phyloP scores from a whole-genome alignment of 768 basidiomycete species.

The Amylocystis lapponica region DNA sequence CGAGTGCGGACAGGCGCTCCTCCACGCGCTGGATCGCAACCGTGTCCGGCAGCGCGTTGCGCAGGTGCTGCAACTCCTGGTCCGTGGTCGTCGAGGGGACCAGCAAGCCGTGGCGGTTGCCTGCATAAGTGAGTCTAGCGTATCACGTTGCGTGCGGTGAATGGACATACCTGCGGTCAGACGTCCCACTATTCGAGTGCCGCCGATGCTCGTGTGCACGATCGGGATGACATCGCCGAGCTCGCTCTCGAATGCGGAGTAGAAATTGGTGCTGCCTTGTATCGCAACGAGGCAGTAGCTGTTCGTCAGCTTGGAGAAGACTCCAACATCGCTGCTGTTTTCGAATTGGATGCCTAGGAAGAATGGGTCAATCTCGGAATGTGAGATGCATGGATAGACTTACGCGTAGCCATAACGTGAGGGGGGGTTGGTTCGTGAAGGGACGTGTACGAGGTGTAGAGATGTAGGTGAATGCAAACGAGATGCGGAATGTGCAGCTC shows the following conservation, averaged over 20 bases:
- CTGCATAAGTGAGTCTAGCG: constrained; percentile 32
- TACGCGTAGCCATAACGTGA: constrained; percentile 64
- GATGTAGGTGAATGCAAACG: background rate
- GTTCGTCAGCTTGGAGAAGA: constrained; percentile 97
- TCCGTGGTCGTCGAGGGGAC: constrained; percentile 95
- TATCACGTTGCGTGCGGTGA: background rate
- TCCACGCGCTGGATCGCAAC: constrained; percentile 95
- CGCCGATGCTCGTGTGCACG: constrained; percentile 92
- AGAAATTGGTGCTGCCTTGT: constrained; percentile 95
- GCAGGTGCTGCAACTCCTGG: constrained; percentile 96
- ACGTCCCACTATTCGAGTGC: constrained; percentile 90
- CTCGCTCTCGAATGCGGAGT: constrained; percentile 95
- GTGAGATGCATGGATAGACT: constrained; percentile 13
- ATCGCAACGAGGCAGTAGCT: constrained; percentile 94
- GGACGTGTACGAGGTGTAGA: constrained; percentile 2
- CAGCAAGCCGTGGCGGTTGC: constrained; percentile 95
- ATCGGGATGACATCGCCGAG: constrained; percentile 91
- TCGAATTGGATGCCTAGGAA: constrained; percentile 89
- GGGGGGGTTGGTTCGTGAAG: constrained; percentile 1
- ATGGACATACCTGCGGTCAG: constrained; percentile 71
- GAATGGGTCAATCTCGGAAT: background rate
- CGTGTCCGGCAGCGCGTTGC: constrained; percentile 90
- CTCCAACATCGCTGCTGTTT: constrained; percentile 92
- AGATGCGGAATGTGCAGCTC: constrained; percentile 6
- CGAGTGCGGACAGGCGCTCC: constrained; percentile 93